phyloP scores from a whole-genome alignment of 2,329 filamentous ascomycete genomes.

The Trichocomaceae sp. region DNA sequence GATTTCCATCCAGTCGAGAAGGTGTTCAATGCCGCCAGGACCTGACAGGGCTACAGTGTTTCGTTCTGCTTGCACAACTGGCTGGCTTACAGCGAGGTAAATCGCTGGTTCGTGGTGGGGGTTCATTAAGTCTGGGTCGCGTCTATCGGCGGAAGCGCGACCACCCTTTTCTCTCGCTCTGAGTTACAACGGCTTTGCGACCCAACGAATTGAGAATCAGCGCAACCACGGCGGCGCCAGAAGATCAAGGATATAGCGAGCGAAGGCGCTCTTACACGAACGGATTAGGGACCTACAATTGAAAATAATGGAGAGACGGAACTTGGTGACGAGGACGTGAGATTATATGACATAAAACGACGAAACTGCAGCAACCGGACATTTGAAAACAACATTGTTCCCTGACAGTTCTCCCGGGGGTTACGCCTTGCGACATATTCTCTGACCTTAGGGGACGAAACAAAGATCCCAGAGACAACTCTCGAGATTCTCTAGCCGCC shows the following conservation, averaged over 20 bases:
- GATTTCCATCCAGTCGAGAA: not conserved
- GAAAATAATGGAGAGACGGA: not conserved
- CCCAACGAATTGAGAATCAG: not conserved
- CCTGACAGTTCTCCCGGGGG: not conserved
- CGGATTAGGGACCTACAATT: not conserved
- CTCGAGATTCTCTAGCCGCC: not conserved
- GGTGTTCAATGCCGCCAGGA: not conserved
- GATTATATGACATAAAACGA: not conserved
- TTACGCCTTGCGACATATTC: not conserved
- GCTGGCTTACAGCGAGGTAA: not conserved
- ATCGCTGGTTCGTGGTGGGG: not conserved
- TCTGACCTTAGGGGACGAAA: not conserved
- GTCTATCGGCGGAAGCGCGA: constrained; percentile 12
- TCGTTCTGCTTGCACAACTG: not conserved
- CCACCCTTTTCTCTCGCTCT: constrained; percentile 4
- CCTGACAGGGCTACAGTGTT: not conserved
- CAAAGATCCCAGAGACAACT: not conserved
- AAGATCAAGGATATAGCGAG: not conserved
- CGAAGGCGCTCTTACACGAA: not conserved
- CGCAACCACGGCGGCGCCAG: constrained; percentile 2
- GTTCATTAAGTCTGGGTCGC: not conserved
- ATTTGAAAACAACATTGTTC: not conserved
- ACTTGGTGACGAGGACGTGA: not conserved
- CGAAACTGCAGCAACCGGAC: not conserved
- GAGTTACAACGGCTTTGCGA: not conserved